These are phyloP conservation scores for Lanmaoa pseudosensibilis DNA, from an alignment of 768 basidiomycete genomes.

Conservation along the genomic window DNA sequence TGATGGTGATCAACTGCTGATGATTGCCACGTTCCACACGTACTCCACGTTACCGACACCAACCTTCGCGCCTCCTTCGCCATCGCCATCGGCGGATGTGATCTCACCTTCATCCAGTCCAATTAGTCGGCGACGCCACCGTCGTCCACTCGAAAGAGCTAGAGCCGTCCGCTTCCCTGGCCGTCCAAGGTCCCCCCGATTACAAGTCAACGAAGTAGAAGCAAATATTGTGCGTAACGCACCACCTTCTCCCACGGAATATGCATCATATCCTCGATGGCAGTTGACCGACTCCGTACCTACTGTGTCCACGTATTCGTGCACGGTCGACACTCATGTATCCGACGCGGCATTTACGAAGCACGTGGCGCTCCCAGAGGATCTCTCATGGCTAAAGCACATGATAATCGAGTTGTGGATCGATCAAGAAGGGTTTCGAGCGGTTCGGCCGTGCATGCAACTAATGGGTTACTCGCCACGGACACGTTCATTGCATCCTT, in stretches of 20 bases:
- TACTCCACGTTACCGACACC: constrained; percentile 31
- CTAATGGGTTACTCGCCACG: constrained; percentile 51
- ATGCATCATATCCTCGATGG: constrained; percentile 10
- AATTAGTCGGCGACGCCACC: constrained; percentile 22
- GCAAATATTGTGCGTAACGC: neutral
- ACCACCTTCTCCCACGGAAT: constrained; percentile 4
- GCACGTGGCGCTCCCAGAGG: constrained; percentile 33
- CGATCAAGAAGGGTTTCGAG: constrained; percentile 83
- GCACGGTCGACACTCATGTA: constrained; percentile 1
- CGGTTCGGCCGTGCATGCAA: constrained; percentile 56
- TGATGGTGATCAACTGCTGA: constrained; percentile 19
- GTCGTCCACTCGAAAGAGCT: constrained; percentile 33
- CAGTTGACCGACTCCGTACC: constrained; percentile 12
- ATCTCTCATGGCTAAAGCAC: constrained; percentile 54
- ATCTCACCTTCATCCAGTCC: constrained; percentile 23
- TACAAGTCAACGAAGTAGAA: constrained; percentile 20
- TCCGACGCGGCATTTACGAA: constrained; percentile 8
- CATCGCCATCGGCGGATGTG: constrained; percentile 29
- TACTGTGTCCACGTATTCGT: constrained; percentile 5
- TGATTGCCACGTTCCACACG: constrained; percentile 20
- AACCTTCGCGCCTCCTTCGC: constrained; percentile 30
- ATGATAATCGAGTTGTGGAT: constrained; percentile 63
- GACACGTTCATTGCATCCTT: constrained; percentile 30
- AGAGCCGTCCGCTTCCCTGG: constrained; percentile 33
- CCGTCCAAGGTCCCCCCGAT: constrained; percentile 26